A percentile compares a stretch with the other conserved stretches of the same genome.
Conservation (phyloP, 73 alveolate species). For the Paramecium sexaurelia region DNA sequence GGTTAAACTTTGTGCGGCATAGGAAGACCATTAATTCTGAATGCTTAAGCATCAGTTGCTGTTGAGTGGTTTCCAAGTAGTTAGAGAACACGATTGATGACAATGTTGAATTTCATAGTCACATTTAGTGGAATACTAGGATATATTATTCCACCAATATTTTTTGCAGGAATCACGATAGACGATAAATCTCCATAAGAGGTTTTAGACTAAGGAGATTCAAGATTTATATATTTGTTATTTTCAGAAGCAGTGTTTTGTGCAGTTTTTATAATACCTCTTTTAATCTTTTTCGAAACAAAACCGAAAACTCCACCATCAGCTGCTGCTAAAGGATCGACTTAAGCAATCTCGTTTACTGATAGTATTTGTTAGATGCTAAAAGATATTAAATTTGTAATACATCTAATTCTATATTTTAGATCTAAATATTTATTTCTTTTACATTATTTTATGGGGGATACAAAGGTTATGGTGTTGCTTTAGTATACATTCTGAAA, state of each 20-base stretch:
- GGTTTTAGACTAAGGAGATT: not conserved
- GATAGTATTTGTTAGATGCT: slow-evolving; percentile 22
- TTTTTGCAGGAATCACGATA: not conserved
- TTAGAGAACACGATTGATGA: slow-evolving; percentile 41
- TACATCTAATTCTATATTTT: not conserved
- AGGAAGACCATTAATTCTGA: slow-evolving; percentile 48
- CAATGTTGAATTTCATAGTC: slow-evolving; percentile 38
- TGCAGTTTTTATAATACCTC: not conserved
- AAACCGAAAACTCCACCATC: slow-evolving; percentile 37
- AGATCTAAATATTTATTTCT: not conserved
- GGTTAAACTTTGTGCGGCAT: slow-evolving; percentile 27
- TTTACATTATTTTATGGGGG: slow-evolving; percentile 45
- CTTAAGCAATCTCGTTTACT: not conserved
- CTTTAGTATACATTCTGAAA: not conserved
- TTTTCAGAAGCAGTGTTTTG: slow-evolving; percentile 17
- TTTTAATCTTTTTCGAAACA: not conserved
- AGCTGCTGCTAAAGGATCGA: not conserved
- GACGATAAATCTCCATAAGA: not conserved
- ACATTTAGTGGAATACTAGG: slow-evolving; percentile 57
- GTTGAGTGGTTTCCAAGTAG: slow-evolving; percentile 41
- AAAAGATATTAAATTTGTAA: slow-evolving; percentile 39
- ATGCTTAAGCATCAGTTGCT: slow-evolving; percentile 57
- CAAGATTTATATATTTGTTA: not conserved
- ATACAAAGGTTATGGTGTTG: slow-evolving; percentile 54
- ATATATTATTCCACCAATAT: slow-evolving; percentile 38